phyloP scores from a whole-genome alignment of 257 asterid genomes.

The Prunella vulgaris region DNA sequence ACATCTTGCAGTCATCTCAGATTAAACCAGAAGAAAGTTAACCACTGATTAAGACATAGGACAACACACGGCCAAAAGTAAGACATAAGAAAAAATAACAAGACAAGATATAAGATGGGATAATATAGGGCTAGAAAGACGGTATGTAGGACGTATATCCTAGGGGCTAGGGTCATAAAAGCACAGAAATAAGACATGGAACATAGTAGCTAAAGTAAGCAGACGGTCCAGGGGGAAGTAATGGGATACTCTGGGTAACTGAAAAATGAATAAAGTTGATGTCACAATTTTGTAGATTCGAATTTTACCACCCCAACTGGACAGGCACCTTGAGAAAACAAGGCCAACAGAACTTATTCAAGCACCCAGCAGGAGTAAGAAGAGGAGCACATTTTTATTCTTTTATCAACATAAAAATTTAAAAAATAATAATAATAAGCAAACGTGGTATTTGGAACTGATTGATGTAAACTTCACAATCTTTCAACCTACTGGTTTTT shows the following conservation, averaged over 20 bases:
- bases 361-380: background rate
- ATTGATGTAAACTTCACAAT: background rate
- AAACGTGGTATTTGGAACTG: background rate
- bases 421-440: background rate
- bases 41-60: background rate
- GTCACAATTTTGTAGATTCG: background rate
- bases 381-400: background rate
- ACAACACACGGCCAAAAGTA: background rate
- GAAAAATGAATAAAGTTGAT: background rate
- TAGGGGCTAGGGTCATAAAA: too few species aligned
- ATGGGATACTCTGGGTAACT: background rate
- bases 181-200: background rate
- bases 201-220: background rate
- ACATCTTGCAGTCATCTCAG: background rate
- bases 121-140: background rate
- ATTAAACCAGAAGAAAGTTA: conserved; percentile 6
- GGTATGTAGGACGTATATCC: background rate
- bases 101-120: background rate
- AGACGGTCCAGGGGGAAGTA: background rate
- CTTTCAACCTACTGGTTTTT: background rate
- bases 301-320: too few species aligned
- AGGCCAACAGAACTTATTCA: background rate
- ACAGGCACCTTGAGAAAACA: background rate
- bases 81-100: background rate
- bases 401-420: background rate